Percentiles rank a stretch among this genome's conserved stretches.
Evolutionary conservation across 2,329 filamentous ascomycete species (phyloP).

Genomic region (Beauveria sp.): DNA sequence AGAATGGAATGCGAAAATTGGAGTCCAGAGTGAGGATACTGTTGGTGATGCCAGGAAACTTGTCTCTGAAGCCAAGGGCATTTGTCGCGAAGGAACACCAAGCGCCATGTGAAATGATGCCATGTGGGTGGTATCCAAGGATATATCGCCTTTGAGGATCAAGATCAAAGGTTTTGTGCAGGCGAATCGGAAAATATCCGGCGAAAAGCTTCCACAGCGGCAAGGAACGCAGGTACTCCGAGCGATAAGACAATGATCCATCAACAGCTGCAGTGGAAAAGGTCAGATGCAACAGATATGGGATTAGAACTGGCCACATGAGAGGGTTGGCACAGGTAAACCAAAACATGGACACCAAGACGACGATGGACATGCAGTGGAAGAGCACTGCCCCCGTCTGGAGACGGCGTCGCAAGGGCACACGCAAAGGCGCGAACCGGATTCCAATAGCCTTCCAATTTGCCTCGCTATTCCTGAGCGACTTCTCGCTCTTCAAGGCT

Average conservation of each 20-base stretch:
- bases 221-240: slow-evolving; percentile 61
- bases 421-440: slow-evolving; percentile 73
- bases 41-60: slow-evolving; percentile 94
- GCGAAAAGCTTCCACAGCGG: slow-evolving; percentile 84
- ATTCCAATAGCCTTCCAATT: slow-evolving; percentile 46
- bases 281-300: slow-evolving; percentile 78
- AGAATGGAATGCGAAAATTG: slow-evolving; percentile 90
- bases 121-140: slow-evolving; percentile 94
- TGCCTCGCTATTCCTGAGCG: not conserved
- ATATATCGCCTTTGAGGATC: slow-evolving; percentile 85
- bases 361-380: slow-evolving; percentile 64
- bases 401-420: slow-evolving; percentile 62
- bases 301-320: slow-evolving; percentile 70
- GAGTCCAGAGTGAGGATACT: slow-evolving; percentile 87
- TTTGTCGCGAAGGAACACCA: slow-evolving; percentile 89
- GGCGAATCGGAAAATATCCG: slow-evolving; percentile 80
- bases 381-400: slow-evolving; percentile 73
- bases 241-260: slow-evolving; percentile 67
- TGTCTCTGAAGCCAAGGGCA: slow-evolving; percentile 73
- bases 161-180: slow-evolving; percentile 75
- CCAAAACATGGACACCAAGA: slow-evolving; percentile 74
- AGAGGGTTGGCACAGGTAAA: slow-evolving; percentile 84
- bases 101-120: slow-evolving; percentile 94
- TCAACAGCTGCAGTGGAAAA: slow-evolving; percentile 71
- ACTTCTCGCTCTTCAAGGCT: not conserved